These are phyloP conservation scores for Fusarium chuoi DNA, from an alignment of 2,329 filamentous ascomycete genomes.

Conservation along the genomic window DNA sequence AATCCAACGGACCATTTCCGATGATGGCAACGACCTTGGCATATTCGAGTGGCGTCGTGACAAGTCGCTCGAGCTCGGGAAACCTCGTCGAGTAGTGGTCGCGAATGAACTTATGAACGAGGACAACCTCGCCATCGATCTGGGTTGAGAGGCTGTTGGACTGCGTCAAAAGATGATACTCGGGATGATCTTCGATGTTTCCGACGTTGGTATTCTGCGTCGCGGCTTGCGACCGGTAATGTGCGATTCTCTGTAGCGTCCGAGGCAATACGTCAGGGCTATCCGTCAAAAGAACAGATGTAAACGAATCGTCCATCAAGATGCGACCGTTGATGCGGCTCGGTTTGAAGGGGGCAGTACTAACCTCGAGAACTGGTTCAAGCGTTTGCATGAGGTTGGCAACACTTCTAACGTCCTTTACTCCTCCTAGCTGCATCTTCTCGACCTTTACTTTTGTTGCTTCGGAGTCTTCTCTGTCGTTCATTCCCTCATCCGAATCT, in stretches of 20 bases:
- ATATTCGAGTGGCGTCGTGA: conserved; percentile 93
- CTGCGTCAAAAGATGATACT: conserved; percentile 88
- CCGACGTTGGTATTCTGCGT: conserved; percentile 75
- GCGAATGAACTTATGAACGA: conserved; percentile 95
- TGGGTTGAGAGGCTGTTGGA: conserved; percentile 90
- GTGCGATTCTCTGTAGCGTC: conserved; percentile 77
- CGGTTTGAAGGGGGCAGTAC: conserved; percentile 51
- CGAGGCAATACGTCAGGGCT: conserved; percentile 74
- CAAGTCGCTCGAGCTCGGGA: conserved; percentile 88
- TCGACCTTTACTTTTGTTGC: conserved; percentile 82
- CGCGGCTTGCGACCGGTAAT: conserved; percentile 77
- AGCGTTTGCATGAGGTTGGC: conserved; percentile 84
- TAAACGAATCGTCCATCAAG: conserved; percentile 63
- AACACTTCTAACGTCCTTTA: conserved; percentile 83
- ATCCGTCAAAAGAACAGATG: conserved; percentile 64
- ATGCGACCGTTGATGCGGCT: conserved; percentile 33
- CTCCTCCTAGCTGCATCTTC: conserved; percentile 78
- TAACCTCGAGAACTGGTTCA: conserved; percentile 84
- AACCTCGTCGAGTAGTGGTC: conserved; percentile 96
- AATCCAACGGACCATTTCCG: conserved; percentile 88
- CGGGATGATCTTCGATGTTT: conserved; percentile 90
- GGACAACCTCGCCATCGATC: conserved; percentile 91
- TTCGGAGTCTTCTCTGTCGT: conserved; percentile 71
- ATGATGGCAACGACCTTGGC: conserved; percentile 94
- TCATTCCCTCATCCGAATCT: conserved; percentile 53